Evolutionary conservation across 257 asterid genomes (phyloP).

Genomic region (Salvia hispanica): DNA sequence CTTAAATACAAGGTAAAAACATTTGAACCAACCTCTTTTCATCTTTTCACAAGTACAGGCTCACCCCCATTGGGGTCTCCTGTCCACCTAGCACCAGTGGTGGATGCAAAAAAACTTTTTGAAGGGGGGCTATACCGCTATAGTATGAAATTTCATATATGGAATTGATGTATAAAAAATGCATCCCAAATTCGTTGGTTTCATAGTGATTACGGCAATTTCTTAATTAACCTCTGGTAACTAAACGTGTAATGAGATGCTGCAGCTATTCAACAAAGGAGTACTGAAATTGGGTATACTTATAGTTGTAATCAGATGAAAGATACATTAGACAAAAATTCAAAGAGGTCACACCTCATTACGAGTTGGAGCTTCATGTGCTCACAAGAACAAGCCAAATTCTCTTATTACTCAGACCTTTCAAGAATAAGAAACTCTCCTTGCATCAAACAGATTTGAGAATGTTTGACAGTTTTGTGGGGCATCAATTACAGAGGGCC

Average conservation of each 20-base stretch:
- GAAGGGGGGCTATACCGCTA: too few relatives aligned
- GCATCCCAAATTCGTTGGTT: too few relatives aligned
- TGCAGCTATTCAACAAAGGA: background rate
- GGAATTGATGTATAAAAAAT: too few relatives aligned
- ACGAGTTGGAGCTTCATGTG: slow-evolving; percentile 37
- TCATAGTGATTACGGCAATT: too few relatives aligned
- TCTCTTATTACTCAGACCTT: slow-evolving; percentile 33
- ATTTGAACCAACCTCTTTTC: too few relatives aligned
- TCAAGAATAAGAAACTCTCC: slow-evolving; percentile 33
- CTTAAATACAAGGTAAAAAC: too few relatives aligned
- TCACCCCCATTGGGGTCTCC: too few relatives aligned
- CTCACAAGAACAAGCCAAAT: slow-evolving; percentile 35
- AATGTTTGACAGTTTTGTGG: slow-evolving; percentile 19
- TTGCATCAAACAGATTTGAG: slow-evolving; percentile 31
- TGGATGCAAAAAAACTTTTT: too few relatives aligned
- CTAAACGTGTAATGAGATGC: background rate
- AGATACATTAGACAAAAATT: slow-evolving; percentile 13
- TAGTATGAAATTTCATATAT: too few relatives aligned
- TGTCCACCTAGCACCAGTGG: too few relatives aligned
- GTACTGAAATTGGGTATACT: background rate
- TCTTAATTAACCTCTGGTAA: background rate
- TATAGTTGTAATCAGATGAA: background rate
- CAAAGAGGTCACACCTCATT: slow-evolving; percentile 27
- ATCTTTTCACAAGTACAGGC: too few relatives aligned
- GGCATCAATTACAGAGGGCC: slow-evolving; percentile 72